Evolutionary conservation across 345 rosid species (phyloP).

Genomic region (Iberis pinnata): DNA sequence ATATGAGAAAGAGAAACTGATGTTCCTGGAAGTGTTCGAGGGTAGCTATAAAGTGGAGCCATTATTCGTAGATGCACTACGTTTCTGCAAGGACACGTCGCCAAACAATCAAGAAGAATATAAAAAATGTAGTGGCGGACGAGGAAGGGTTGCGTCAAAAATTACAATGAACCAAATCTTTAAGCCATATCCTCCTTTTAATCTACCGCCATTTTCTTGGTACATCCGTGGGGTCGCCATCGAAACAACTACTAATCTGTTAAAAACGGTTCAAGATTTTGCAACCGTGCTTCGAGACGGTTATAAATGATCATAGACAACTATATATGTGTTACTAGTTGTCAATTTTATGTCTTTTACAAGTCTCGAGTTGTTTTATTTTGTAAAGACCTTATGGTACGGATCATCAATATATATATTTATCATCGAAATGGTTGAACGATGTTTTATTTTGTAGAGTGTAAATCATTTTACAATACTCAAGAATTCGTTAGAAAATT

Average conservation of each 20-base stretch:
- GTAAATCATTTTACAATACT: too few relatives aligned
- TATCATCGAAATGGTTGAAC: too few relatives aligned
- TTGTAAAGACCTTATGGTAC: too few relatives aligned
- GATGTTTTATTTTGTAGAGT: too few relatives aligned
- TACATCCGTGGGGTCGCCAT: constrained; percentile 59
- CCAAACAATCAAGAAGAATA: too few relatives aligned
- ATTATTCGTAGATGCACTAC: too few relatives aligned
- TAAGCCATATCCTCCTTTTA: constrained; percentile 49
- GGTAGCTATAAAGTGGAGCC: constrained; percentile 64
- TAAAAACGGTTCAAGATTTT: constrained; percentile 32
- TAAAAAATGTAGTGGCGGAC: constrained; percentile 27
- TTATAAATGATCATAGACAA: not conserved
- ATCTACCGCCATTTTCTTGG: constrained; percentile 82
- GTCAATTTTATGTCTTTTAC: too few relatives aligned
- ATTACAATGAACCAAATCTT: constrained; percentile 59
- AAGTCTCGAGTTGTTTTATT: too few relatives aligned
- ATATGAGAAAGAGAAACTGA: constrained; percentile 57
- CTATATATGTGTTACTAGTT: not conserved
- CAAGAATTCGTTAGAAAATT: too few relatives aligned
- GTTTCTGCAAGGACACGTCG: too few relatives aligned
- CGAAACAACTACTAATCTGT: constrained; percentile 57
- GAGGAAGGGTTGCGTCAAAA: constrained; percentile 63
- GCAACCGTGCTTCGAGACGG: not conserved
- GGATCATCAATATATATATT: too few relatives aligned
- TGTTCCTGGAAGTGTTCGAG: constrained; percentile 57